phyloP scores from a whole-genome alignment of 371 early-diverging fungal genomes.

The Phascolomyces articulosus region DNA sequence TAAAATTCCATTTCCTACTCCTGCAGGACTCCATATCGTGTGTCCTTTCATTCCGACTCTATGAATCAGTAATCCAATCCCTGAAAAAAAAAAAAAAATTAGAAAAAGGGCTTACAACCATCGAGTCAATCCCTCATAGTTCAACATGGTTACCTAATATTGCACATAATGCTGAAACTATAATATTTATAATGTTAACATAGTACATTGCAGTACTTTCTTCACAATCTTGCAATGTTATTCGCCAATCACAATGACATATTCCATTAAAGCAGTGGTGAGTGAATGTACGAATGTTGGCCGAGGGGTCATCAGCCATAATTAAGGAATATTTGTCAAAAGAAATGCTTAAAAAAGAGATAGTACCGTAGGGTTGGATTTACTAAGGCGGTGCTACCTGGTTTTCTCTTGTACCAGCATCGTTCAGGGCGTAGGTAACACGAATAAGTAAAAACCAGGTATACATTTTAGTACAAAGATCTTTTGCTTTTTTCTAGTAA shows the following conservation, averaged over 20 bases:
- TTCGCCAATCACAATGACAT: constrained; percentile 30
- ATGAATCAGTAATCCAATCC: background rate
- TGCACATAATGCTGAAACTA: constrained; percentile 15
- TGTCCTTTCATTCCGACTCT: background rate
- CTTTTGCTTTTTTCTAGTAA: no score
- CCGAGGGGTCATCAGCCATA: background rate
- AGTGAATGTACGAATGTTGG: constrained; percentile 4
- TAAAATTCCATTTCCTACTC: background rate
- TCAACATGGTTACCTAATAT: constrained; percentile 16
- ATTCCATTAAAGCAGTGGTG: constrained; percentile 14
- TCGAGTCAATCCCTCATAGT: no score
- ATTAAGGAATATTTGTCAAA: background rate
- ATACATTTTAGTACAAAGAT: no score
- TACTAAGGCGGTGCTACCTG: no score
- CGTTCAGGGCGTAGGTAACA: no score
- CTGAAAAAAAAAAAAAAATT: background rate
- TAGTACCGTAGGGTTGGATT: no score
- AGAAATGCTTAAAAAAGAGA: no score
- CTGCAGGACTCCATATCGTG: background rate
- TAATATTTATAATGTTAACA: constrained; percentile 22
- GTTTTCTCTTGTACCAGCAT: no score
- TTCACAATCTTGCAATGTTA: constrained; percentile 20
- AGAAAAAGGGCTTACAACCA: no score
- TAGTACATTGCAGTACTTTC: constrained; percentile 13
- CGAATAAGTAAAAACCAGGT: no score